Conservation (phyloP, 2,329 filamentous ascomycete species). For the Orbilia quercus region DNA sequence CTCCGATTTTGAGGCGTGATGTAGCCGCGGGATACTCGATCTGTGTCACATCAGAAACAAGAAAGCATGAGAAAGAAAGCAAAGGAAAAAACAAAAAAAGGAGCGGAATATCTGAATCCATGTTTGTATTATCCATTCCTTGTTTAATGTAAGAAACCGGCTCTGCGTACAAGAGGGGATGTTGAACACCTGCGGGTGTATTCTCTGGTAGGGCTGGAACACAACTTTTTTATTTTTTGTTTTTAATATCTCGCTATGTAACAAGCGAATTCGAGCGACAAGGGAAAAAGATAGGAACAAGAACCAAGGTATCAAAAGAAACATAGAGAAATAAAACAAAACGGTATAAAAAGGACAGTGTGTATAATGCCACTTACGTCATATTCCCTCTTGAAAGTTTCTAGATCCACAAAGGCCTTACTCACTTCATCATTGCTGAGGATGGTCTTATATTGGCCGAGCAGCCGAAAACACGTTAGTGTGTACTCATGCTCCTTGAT, state of each 20-base stretch:
- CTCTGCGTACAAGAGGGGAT: conserved; percentile 10
- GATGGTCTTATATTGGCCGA: conserved; percentile 97
- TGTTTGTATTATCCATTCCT: conserved; percentile 36
- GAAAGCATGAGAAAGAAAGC: conserved; percentile 11
- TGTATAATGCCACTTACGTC: conserved; percentile 72
- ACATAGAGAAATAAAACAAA: neutral
- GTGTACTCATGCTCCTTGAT: conserved; percentile 88
- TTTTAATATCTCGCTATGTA: no score
- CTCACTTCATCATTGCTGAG: conserved; percentile 90
- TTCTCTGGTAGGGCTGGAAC: conserved; percentile 51
- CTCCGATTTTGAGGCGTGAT: conserved; percentile 88
- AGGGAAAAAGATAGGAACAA: conserved; percentile 5
- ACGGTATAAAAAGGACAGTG: conserved; percentile 3
- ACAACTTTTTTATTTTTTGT: conserved; percentile 41
- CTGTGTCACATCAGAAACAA: conserved; percentile 65
- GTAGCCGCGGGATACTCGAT: conserved; percentile 94
- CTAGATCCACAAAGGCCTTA: conserved; percentile 85
- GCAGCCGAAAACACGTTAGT: conserved; percentile 89
- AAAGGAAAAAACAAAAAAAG: conserved; percentile 9
- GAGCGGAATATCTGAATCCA: conserved; percentile 1
- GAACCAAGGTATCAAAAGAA: neutral
- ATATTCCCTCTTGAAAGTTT: conserved; percentile 92
- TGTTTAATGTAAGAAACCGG: conserved; percentile 50
- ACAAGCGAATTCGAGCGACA: no score
- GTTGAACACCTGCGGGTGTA: conserved; percentile 32